Evolutionary conservation across 345 rosid species (phyloP), one percentile per base, ranked within the genome.

Genomic region (Brassica rapa): DNA sequence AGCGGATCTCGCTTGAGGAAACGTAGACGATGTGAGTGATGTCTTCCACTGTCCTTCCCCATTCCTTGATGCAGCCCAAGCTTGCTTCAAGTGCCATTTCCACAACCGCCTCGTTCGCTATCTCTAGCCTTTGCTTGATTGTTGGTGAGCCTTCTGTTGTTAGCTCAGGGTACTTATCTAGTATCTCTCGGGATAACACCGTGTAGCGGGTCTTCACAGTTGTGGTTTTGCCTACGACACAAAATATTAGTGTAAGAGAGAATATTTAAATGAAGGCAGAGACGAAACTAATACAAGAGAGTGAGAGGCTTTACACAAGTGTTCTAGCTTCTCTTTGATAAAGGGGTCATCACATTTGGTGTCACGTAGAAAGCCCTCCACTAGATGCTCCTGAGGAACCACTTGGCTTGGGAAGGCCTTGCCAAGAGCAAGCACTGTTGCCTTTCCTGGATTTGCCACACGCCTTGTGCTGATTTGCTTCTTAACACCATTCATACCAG

Each of bases 201-300:
- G 93, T 91, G 88, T 91, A 95, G 37, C 98, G 86, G 15, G 94
- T 95, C 87, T 93, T 91, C 85, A 95, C 98, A 0, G 99, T 95
- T 5, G 99, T 93, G 30, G 89, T 89, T 85, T 91, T 93, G 82
- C 98, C 97, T 95, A 74, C 2, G 66, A 70, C 77, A 82, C 82
- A 25, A 49, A 68, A 21, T 15, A 39, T 59, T 62, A 62, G 72
- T 24, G 4, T 37, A 37, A 9, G 43, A 35, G 8, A 35, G 29
- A 14, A 23, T 15, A 25, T 25, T 25, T 57, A 14, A 33, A 53
- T 59, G 21, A 71, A 57, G 2, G 10, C 9, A 7, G 41, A 6
- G 51, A 43, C 14, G 51, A 43, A 11, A 43, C 51, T 43, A 43
- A 11, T 43, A 43, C 60, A 14, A 35, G 64, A 63, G 23, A 72